These are phyloP conservation scores for Candida succiphila DNA, from an alignment of 805 yeast species.

Conservation along the genomic window DNA sequence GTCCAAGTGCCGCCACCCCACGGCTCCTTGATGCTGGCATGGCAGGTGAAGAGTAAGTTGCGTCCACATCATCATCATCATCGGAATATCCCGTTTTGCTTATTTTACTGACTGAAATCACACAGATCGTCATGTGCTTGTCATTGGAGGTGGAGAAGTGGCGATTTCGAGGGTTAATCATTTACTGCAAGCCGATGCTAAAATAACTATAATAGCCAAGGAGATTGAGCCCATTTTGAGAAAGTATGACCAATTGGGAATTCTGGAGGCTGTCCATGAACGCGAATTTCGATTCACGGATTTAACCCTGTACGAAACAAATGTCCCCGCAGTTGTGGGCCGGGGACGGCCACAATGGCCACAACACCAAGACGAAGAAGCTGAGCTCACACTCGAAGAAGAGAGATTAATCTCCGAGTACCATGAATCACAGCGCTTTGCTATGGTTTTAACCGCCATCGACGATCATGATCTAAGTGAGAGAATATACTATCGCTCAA, in stretches of 20 bases:
- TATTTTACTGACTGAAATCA: constrained; percentile 3
- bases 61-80: background rate
- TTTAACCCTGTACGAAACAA: constrained; percentile 37
- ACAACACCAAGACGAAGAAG: constrained; percentile 1
- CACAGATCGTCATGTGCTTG: constrained; percentile 47
- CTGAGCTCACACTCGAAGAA: constrained; percentile 17
- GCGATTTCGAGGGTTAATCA: constrained; percentile 64
- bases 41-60: constrained; percentile 53
- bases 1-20: constrained; percentile 23
- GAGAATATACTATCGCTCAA: constrained; percentile 42
- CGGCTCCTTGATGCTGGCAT: constrained; percentile 59
- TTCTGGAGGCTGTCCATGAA: constrained; percentile 29
- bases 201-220: constrained; percentile 53
- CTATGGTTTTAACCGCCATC: constrained; percentile 63
- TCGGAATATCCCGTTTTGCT: constrained; percentile 8
- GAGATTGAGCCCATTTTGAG: constrained; percentile 24
- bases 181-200: constrained; percentile 59
- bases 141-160: constrained; percentile 74
- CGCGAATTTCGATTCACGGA: constrained; percentile 39
- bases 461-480: constrained; percentile 57
- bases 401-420: constrained; percentile 23
- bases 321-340: too few species aligned
- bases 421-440: constrained; percentile 34
- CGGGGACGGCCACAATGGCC: too few species aligned
- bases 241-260: constrained; percentile 26